Base-by-base conservation (phyloP, 73 alveolate species). In the Blepharisma stoltei region DNA sequence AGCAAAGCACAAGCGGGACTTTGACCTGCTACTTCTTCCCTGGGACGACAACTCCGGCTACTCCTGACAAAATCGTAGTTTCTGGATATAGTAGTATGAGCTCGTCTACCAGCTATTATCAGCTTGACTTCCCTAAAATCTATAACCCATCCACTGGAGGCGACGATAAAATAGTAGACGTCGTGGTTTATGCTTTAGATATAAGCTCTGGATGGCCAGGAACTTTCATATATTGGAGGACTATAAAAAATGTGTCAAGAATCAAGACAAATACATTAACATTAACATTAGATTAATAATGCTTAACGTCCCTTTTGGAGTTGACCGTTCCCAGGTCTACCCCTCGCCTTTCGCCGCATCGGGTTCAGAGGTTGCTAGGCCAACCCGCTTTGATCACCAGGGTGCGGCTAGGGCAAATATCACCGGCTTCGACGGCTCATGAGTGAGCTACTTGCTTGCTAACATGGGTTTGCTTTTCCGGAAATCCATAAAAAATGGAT, bases 91-190 rank as follows among this genome's bases (percentile, higher is more conserved):
- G 18, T 1, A 25, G 18, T 2, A 60, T 60, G 18, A 18, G 46
- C 38, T 14, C 48, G 2, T n/a, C 46, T 14, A 1, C 37, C 38
- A 60, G 49, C 38, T 60, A 60, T 60, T 32, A 32, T 32, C 5
- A 14, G 3, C 37, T 60, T 60, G 73, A 60, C n/a, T 25, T 60
- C 14, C 73, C 73, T 0, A 60, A 60, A 60, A 60, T 60, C 14
- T 60, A 18, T 25, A 60, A 60, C 46, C 73, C 73, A 14, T 14
- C 48, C 38, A 60, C 46, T 60, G 73, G 73, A 60, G 73, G 73
- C 2, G 73, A 60, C 5, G 73, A 60, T 2, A 25, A 18, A 18
- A n/a, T 14, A 38, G 5, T 60, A 20, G 14, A n/a, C 2, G 14
- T 60, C 0, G 45, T 25, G 2, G 14, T 5, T 14, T 60, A 60